Percentiles rank a stretch among this genome's conserved stretches.
Evolutionary conservation across 176 grass and related monocot genomes (phyloP).

Genomic region (Rhynchospora pubera): DNA sequence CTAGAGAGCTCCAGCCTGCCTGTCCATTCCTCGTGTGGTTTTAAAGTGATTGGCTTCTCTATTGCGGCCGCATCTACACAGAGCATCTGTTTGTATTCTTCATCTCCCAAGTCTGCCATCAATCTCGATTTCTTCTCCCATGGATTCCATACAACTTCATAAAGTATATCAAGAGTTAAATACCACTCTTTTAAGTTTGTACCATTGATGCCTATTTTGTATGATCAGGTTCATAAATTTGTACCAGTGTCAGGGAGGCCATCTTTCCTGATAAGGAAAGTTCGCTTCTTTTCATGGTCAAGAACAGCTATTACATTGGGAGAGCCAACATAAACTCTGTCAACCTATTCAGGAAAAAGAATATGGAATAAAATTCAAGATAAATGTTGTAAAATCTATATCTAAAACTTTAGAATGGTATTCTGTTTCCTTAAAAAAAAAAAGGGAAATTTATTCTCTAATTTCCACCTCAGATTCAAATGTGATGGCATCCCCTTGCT

Average conservation of each 20-base stretch:
- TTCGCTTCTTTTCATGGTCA: slow-evolving; percentile 91
- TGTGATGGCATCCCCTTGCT: slow-evolving; percentile 92
- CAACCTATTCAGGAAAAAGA: slow-evolving; percentile 42
- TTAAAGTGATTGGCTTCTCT: slow-evolving; percentile 57
- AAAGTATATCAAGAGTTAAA: not conserved
- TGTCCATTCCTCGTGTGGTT: slow-evolving; percentile 89
- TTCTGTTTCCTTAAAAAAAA: not conserved
- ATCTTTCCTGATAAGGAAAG: slow-evolving; percentile 73
- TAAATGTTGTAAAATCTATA: not conserved
- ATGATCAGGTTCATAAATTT: not conserved
- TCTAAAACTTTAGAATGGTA: not conserved
- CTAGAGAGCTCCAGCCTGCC: slow-evolving; percentile 69
- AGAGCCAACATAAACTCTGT: slow-evolving; percentile 77
- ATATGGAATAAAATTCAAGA: not conserved
- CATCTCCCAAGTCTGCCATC: slow-evolving; percentile 64
- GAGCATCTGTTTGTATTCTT: slow-evolving; percentile 89
- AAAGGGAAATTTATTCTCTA: not conserved
- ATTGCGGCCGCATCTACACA: slow-evolving; percentile 70
- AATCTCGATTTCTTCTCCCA: slow-evolving; percentile 80
- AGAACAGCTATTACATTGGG: slow-evolving; percentile 83
- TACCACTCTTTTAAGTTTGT: not conserved
- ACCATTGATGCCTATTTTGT: not conserved
- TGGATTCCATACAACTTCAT: slow-evolving; percentile 84
- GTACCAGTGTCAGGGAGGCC: slow-evolving; percentile 84
- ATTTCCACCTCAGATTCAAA: slow-evolving; percentile 85